Percentiles rank a stretch among this genome's conserved stretches.
These are phyloP conservation scores for Eucalyptus polyanthemos DNA, from an alignment of 345 rosid genomes.

Conservation along the genomic window DNA sequence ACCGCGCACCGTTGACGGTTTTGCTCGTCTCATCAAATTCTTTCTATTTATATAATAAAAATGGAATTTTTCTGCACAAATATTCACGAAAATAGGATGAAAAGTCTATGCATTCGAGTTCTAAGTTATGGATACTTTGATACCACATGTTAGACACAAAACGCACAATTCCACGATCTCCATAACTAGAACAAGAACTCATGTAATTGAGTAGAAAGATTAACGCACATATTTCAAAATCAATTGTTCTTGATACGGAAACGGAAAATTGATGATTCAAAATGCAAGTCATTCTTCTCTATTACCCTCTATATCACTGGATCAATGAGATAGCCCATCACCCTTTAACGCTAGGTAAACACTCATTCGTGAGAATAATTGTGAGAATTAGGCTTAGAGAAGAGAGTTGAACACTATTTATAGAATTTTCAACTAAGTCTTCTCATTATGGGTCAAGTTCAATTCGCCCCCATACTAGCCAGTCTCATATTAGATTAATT, in stretches of 20 bases:
- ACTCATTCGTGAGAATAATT: too few species aligned
- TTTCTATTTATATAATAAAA: too few species aligned
- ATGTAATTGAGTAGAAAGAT: too few species aligned
- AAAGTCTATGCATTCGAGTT: too few species aligned
- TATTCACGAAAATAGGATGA: too few species aligned
- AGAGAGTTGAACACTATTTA: too few species aligned
- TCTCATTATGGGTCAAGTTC: too few species aligned
- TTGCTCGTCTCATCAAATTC: too few species aligned
- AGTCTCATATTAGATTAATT: fast-evolving
- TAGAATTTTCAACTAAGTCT: fast-evolving
- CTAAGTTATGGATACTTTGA: too few species aligned
- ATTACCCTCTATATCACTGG: fast-evolving
- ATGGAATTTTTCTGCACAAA: too few species aligned
- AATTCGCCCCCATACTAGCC: too few species aligned
- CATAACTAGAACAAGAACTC: too few species aligned
- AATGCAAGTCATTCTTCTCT: fast-evolving
- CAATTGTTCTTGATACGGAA: fast-evolving
- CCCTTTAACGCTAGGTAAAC: fast-evolving
- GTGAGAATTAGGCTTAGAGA: fast-evolving
- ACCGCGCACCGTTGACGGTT: fast-evolving
- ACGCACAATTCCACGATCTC: fast-evolving
- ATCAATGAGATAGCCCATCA: fast-evolving
- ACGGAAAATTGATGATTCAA: fast-evolving
- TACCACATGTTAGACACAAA: fast-evolving
- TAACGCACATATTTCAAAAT: fast-evolving